Evolutionary conservation across 371 early-diverging fungal genomes (phyloP), one percentile per base, ranked within the genome.

Genomic region (Mucor mucedo): DNA sequence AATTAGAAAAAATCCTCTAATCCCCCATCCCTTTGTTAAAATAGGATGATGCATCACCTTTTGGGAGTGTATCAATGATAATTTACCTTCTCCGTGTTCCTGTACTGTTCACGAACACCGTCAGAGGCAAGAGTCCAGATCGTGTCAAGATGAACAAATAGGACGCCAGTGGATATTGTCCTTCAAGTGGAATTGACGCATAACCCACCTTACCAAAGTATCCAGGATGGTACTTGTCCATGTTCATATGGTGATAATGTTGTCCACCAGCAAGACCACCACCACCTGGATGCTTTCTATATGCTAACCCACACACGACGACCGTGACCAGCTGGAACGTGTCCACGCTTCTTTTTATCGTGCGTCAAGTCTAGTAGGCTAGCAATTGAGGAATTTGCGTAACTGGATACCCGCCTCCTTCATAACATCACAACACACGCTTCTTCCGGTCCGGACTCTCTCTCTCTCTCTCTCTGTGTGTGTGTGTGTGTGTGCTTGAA

Each of bases 181-280:
- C 88, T 96, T 98, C 89, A 90, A 85, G 93, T 98, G 98, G 94
- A 95, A 98, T 83, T 94, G 88, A 68, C 98, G 95, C 98, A 97
- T 97, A 93, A 93, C 99, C 99, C 82, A 98, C 96, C 89, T 99
- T 99, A 86, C 99, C 99, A 81, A 98, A 99, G 95, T 97, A 98
- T 84, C 99, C 99, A 70, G 99, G 99, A 88, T 99, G 99, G 94
- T 95, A 99, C 91, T 93, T 98, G 87, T 98, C 96, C 93, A 99
- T 96, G 90, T 96, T 96, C 85, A 96, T 99, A 73, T 98, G 93
- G 93, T 98, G 98, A 84, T 99, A 99, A 84, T 98, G 98, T 82
- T 94, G 91, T 89, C 99, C 99, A 93, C 99, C 99, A 85, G 99
- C 98, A 79, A 95, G 87, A 95, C 99, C 99, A 83, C 99, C 92